A percentile compares a stretch with the other conserved stretches of the same genome.
Conservation (phyloP, 2,329 filamentous ascomycete genomes). For the Mollisia scopiformis region DNA sequence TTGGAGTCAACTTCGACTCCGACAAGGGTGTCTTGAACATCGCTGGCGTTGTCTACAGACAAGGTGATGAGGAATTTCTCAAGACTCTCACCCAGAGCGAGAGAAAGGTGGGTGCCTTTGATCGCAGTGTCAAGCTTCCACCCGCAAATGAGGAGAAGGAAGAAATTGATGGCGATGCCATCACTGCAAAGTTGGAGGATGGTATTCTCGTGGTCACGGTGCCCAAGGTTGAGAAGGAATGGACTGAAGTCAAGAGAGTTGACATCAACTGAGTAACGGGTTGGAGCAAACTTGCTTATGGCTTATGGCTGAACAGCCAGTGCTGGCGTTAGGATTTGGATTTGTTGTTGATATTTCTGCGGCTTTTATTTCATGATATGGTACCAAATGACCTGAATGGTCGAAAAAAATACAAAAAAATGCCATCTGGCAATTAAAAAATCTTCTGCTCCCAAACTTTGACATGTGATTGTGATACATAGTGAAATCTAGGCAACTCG, state of each 20-base stretch:
- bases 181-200: conserved; percentile 78
- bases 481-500: no score
- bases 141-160: conserved; percentile 56
- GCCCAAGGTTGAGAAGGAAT: conserved; percentile 70
- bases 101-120: conserved; percentile 74
- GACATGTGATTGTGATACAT: not conserved
- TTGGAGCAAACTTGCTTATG: not conserved
- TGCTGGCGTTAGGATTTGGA: conserved; percentile 13
- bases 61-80: conserved; percentile 69
- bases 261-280: conserved; percentile 49
- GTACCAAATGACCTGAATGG: conserved; percentile 16
- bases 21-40: conserved; percentile 68
- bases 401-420: conserved; percentile 27
- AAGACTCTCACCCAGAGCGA: conserved; percentile 63
- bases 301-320: not conserved
- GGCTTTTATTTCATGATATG: conserved; percentile 13
- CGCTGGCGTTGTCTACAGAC: conserved; percentile 73
- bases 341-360: conserved; percentile 5
- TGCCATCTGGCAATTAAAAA: conserved; percentile 29
- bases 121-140: conserved; percentile 67
- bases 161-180: conserved; percentile 66
- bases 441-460: not conserved
- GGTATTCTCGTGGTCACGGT: conserved; percentile 78
- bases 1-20: conserved; percentile 76
- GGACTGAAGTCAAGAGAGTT: conserved; percentile 64